These are phyloP conservation scores for Rhodocollybia butyracea DNA, from an alignment of 768 basidiomycete genomes.

Conservation along the genomic window DNA sequence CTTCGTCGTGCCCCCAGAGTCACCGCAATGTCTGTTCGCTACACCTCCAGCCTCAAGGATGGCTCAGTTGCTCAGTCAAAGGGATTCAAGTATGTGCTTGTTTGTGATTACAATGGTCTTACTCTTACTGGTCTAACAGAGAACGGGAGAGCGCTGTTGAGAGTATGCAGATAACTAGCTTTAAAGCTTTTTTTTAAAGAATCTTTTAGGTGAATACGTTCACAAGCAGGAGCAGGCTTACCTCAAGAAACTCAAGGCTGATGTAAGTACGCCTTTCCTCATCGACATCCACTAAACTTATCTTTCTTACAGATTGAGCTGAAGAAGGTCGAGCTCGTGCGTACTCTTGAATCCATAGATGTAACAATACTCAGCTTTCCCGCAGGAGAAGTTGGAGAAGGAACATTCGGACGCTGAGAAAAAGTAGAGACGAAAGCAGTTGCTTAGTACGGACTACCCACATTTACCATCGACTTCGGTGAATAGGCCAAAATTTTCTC, in stretches of 20 bases:
- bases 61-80: conserved; percentile 60
- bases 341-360: background rate
- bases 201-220: conserved; percentile 55
- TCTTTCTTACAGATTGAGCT: conserved; percentile 2
- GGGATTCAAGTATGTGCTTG: conserved; percentile 53
- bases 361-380: background rate
- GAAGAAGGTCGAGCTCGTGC: conserved; percentile 5
- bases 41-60: conserved; percentile 41
- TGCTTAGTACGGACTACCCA: too few relatives aligned
- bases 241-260: conserved; percentile 52
- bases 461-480: too few relatives aligned
- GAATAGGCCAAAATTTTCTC: too few relatives aligned
- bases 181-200: background rate
- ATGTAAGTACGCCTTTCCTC: conserved; percentile 35
- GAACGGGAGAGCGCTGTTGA: conserved; percentile 76
- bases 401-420: conserved; percentile 3
- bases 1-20: conserved; percentile 40
- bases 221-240: conserved; percentile 56
- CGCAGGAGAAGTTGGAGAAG: conserved; percentile 9
- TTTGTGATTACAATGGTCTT: conserved; percentile 14
- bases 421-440: too few relatives aligned
- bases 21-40: conserved; percentile 31
- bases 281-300: background rate
- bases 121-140: conserved; percentile 35
- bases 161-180: conserved; percentile 26